phyloP scores from a whole-genome alignment of 2,329 filamentous ascomycete genomes.

The Penicillium sp. region DNA sequence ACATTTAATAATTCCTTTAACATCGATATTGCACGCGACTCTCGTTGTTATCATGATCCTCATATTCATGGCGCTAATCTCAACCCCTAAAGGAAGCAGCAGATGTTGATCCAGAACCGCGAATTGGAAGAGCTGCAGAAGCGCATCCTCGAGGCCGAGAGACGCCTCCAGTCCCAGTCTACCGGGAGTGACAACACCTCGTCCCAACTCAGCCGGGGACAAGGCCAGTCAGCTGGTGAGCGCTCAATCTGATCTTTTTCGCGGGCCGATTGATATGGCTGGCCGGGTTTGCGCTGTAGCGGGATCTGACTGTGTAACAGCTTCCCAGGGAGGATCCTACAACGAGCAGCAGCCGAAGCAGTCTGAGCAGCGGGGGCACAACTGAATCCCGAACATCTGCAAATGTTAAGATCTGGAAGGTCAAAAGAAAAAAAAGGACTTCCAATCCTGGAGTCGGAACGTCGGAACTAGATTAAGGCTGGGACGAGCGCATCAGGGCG shows the following conservation, averaged over 20 bases:
- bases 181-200: slow-evolving; percentile 16
- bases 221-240: slow-evolving; percentile 25
- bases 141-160: slow-evolving; percentile 80
- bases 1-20: slow-evolving; percentile 13
- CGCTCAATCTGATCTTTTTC: slow-evolving; percentile 20
- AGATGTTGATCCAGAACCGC: slow-evolving; percentile 69
- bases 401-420: neutral
- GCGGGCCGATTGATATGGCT: slow-evolving; percentile 8
- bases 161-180: slow-evolving; percentile 59
- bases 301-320: slow-evolving; percentile 19
- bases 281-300: slow-evolving; percentile 4
- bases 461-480: neutral
- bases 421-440: neutral
- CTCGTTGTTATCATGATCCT: neutral
- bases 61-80: slow-evolving; percentile 1
- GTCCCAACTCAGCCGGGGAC: slow-evolving; percentile 10
- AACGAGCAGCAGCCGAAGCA: slow-evolving; percentile 7
- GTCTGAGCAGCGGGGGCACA: slow-evolving; percentile 12
- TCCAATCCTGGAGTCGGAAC: neutral
- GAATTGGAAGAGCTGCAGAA: slow-evolving; percentile 86
- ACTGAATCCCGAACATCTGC: slow-evolving; percentile 6
- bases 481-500: neutral
- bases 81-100: slow-evolving; percentile 70
- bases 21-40: neutral
- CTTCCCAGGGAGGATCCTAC: slow-evolving; percentile 14